Evolutionary conservation across 768 basidiomycete genomes (phyloP).

Genomic region (Lentinula sp.): DNA sequence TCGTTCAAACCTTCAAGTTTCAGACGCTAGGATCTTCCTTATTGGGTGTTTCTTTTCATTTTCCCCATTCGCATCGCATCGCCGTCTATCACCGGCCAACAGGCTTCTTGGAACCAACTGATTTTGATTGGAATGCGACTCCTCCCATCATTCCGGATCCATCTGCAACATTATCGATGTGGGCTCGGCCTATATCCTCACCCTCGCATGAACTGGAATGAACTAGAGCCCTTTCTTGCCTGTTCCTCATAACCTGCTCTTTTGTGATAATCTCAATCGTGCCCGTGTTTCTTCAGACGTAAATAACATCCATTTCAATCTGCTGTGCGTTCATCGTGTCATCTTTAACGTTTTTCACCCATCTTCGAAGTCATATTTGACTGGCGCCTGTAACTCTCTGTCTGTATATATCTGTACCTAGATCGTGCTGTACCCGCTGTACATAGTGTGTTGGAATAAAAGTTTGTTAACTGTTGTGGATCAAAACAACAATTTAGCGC

Average conservation of each 20-base stretch:
- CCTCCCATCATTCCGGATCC: neutral
- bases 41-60: neutral
- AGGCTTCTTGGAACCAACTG: neutral
- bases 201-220: neutral
- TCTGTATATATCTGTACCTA: neutral
- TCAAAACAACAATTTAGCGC: neutral
- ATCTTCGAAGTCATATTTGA: neutral
- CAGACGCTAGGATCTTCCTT: neutral
- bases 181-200: neutral
- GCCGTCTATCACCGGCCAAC: slow-evolving; percentile 1
- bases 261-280: neutral
- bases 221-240: neutral
- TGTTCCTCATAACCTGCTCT: neutral
- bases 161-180: neutral
- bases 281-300: neutral
- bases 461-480: neutral
- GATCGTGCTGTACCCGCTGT: neutral
- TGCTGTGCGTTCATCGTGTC: neutral
- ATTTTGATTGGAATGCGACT: neutral
- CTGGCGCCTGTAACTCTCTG: neutral
- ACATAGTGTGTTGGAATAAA: neutral
- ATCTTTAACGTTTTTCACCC: neutral
- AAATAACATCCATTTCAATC: neutral
- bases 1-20: neutral
- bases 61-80: neutral